A percentile compares a stretch with the other conserved stretches of the same genome.
These are phyloP conservation scores for Claviceps maximensis DNA, from an alignment of 2,329 filamentous ascomycete genomes.

Conservation along the genomic window DNA sequence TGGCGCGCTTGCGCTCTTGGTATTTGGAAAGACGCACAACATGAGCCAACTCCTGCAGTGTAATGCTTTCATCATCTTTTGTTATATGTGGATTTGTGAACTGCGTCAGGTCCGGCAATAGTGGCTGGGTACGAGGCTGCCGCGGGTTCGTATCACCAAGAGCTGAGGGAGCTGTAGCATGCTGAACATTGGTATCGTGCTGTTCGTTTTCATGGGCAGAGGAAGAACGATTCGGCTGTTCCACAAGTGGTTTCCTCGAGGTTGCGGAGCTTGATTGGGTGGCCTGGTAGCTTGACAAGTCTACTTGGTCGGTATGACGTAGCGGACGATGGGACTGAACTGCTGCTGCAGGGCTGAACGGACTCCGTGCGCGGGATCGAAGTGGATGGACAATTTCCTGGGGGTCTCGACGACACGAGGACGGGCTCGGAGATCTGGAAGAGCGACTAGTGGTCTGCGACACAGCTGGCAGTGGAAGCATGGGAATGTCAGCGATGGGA, in stretches of 20 bases:
- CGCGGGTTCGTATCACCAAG: conserved; percentile 30
- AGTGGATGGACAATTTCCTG: conserved; percentile 27
- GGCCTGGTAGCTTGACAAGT: conserved; percentile 25
- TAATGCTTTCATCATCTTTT: conserved; percentile 51
- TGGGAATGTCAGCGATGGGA: conserved; percentile 16
- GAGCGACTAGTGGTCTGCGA: conserved; percentile 19
- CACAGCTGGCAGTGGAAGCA: conserved; percentile 15
- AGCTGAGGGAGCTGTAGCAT: conserved; percentile 18
- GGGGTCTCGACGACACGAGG: conserved; percentile 37
- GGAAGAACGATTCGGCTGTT: conserved; percentile 25
- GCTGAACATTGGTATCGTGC: conserved; percentile 14
- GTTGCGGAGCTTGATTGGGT: conserved; percentile 24
- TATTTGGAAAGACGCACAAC: conserved; percentile 66
- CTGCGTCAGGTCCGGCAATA: conserved; percentile 52
- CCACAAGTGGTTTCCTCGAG: conserved; percentile 36
- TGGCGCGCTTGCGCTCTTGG: conserved; percentile 66
- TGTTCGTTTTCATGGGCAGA: conserved; percentile 18
- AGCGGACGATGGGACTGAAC: conserved; percentile 24
- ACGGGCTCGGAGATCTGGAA: conserved; percentile 43
- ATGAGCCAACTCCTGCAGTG: conserved; percentile 65
- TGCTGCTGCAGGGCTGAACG: conserved; percentile 33
- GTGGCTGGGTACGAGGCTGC: conserved; percentile 31
- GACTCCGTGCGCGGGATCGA: conserved; percentile 41
- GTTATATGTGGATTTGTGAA: conserved; percentile 50
- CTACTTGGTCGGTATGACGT: conserved; percentile 31